phyloP scores from a whole-genome alignment of 163 green algal genomes.

The Picocystis sp. region DNA sequence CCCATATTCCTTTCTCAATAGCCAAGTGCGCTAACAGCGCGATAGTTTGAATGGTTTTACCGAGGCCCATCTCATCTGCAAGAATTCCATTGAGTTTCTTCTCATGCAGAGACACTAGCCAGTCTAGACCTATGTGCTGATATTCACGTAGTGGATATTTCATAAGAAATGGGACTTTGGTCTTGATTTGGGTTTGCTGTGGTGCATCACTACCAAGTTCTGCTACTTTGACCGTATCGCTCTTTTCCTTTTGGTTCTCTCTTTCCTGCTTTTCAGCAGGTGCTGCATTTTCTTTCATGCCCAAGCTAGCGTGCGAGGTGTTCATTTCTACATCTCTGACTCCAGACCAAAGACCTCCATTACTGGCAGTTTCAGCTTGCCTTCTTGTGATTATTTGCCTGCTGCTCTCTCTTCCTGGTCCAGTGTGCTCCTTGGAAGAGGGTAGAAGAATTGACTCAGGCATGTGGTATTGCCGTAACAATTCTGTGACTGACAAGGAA shows the following conservation, averaged over 20 bases:
- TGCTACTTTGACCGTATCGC: neutral
- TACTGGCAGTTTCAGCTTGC: too few relatives aligned
- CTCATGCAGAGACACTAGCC: conserved; percentile 84
- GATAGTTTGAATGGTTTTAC: conserved; percentile 94
- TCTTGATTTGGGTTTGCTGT: neutral
- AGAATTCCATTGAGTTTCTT: conserved; percentile 70
- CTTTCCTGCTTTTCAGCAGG: conserved; percentile 20
- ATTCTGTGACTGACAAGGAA: neutral
- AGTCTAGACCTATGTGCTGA: conserved; percentile 92
- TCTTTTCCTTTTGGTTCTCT: neutral
- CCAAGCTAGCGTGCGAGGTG: neutral
- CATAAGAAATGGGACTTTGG: conserved; percentile 18
- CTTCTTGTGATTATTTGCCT: too few relatives aligned
- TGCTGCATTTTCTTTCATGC: conserved; percentile 46
- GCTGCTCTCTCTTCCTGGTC: too few relatives aligned
- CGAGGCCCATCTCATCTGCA: conserved; percentile 42
- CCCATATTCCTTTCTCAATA: conserved; percentile 79
- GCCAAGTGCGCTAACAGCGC: conserved; percentile 76
- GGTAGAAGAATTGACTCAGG: neutral
- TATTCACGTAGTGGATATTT: conserved; percentile 82
- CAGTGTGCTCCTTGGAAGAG: conserved; percentile 5
- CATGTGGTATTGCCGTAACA: neutral
- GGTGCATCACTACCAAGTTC: neutral
- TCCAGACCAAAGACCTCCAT: conserved; percentile 7
- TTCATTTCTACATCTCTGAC: conserved; percentile 28